These are phyloP conservation scores for Achaetomium macrosporum DNA, from an alignment of 2,329 filamentous ascomycete genomes.

Conservation along the genomic window DNA sequence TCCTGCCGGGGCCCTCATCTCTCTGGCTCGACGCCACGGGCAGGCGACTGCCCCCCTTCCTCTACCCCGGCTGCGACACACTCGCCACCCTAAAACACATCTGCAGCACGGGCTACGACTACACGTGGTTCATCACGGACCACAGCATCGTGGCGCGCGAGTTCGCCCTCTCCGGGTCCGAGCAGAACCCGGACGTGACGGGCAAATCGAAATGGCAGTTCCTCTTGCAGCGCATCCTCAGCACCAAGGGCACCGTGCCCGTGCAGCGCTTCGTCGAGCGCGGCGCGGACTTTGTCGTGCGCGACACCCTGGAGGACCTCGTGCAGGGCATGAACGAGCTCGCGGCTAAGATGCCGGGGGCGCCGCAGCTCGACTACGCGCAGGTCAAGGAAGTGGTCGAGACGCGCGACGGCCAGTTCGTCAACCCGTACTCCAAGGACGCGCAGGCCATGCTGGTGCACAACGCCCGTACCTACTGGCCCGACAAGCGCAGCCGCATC, in stretches of 20 bases:
- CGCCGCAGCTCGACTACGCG: constrained; percentile 42
- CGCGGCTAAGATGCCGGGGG: constrained; percentile 37
- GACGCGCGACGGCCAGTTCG: constrained; percentile 49
- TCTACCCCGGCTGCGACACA: constrained; percentile 54
- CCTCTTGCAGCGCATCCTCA: constrained; percentile 44
- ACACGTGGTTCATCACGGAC: constrained; percentile 58
- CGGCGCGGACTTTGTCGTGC: constrained; percentile 54
- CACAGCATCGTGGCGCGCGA: constrained; percentile 55
- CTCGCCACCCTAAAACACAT: constrained; percentile 54
- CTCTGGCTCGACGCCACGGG: constrained; percentile 58
- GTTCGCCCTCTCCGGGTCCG: constrained; percentile 56
- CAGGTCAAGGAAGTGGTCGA: constrained; percentile 44
- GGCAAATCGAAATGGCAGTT: constrained; percentile 50
- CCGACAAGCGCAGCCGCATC: constrained; percentile 46
- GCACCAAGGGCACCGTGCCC: constrained; percentile 45
- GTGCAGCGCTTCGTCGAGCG: constrained; percentile 56
- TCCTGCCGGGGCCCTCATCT: constrained; percentile 55
- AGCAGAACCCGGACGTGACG: constrained; percentile 58
- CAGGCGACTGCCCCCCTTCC: constrained; percentile 49
- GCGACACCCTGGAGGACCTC: constrained; percentile 49
- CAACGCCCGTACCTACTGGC: constrained; percentile 51
- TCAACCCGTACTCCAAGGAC: constrained; percentile 53
- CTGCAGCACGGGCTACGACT: constrained; percentile 55
- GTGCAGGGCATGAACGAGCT: constrained; percentile 55
- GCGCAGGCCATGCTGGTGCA: constrained; percentile 56